A percentile compares a stretch with the other conserved stretches of the same genome.
Evolutionary conservation across 2,329 filamentous ascomycete genomes (phyloP).

Genomic region (Aspergillus nomiae): DNA sequence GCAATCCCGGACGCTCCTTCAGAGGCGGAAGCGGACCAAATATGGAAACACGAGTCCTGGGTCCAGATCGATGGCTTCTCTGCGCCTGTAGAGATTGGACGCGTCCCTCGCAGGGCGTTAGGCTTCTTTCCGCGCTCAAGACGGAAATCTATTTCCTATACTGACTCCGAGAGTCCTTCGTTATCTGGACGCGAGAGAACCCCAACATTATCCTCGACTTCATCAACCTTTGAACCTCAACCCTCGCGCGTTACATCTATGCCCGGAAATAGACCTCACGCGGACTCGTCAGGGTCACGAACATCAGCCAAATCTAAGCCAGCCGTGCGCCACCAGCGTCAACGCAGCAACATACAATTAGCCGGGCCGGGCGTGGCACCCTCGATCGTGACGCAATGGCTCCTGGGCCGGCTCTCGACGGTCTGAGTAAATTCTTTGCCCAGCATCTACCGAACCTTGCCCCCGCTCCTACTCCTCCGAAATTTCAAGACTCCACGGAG

Average conservation of each 20-base stretch:
- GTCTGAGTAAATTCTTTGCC: constrained; percentile 79
- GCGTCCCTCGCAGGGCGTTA: constrained; percentile 75
- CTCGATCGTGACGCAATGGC: constrained; percentile 59
- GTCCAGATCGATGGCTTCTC: constrained; percentile 73
- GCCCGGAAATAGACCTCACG: constrained; percentile 29
- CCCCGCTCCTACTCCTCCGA: constrained; percentile 64
- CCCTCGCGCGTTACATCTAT: constrained; percentile 28
- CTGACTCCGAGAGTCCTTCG: constrained; percentile 57
- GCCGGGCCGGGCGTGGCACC: constrained; percentile 86
- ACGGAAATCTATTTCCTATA: constrained; percentile 73
- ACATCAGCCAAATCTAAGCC: constrained; percentile 32
- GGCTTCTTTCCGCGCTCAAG: constrained; percentile 90
- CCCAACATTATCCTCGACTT: constrained; percentile 29
- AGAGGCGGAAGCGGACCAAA: constrained; percentile 60
- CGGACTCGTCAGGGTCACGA: constrained; percentile 30
- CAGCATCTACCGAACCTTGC: constrained; percentile 80
- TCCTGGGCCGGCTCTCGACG: constrained; percentile 77
- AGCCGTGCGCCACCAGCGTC: constrained; percentile 42
- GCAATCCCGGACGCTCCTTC: constrained; percentile 23
- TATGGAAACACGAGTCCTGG: constrained; percentile 89
- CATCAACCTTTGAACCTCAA: constrained; percentile 30
- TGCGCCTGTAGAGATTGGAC: constrained; percentile 79
- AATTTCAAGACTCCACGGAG: constrained; percentile 38
- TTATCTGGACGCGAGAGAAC: constrained; percentile 34
- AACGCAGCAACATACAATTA: constrained; percentile 60